phyloP scores from a whole-genome alignment of 179 eudicot genomes.

The Spergularia azorica region DNA sequence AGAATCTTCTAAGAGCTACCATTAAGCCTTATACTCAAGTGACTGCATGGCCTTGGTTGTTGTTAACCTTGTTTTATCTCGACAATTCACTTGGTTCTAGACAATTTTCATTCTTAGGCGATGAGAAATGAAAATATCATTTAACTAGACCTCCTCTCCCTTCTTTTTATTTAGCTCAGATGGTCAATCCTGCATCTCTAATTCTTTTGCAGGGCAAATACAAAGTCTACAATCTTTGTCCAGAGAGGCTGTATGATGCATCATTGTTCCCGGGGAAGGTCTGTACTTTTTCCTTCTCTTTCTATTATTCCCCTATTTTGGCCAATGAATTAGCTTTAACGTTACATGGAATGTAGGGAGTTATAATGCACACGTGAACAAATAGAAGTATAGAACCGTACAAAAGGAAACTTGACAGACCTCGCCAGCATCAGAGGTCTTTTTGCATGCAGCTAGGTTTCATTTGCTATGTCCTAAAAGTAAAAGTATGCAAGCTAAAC shows the following conservation, averaged over 20 bases:
- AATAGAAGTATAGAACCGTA: neutral
- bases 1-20: neutral
- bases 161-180: neutral
- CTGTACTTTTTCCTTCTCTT: slow-evolving; percentile 9
- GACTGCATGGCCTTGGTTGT: neutral
- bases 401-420: neutral
- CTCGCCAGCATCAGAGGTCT: neutral
- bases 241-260: slow-evolving; percentile 92
- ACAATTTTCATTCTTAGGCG: neutral
- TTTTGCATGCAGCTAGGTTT: neutral
- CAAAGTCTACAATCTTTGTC: slow-evolving; percentile 97
- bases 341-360: neutral
- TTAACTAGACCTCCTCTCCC: slow-evolving; percentile 8
- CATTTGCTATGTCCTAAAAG: neutral
- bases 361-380: neutral
- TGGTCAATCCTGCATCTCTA: neutral
- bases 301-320: neutral
- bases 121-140: slow-evolving; percentile 9
- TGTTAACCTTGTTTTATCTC: neutral
- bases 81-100: neutral
- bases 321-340: neutral
- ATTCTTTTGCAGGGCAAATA: slow-evolving; percentile 69
- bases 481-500: neutral
- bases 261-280: slow-evolving; percentile 97
- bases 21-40: neutral